A percentile compares a stretch with the other conserved stretches of the same genome.
phyloP scores from a whole-genome alignment of 306 rosid species.

The Sphenostylis stenocarpa region DNA sequence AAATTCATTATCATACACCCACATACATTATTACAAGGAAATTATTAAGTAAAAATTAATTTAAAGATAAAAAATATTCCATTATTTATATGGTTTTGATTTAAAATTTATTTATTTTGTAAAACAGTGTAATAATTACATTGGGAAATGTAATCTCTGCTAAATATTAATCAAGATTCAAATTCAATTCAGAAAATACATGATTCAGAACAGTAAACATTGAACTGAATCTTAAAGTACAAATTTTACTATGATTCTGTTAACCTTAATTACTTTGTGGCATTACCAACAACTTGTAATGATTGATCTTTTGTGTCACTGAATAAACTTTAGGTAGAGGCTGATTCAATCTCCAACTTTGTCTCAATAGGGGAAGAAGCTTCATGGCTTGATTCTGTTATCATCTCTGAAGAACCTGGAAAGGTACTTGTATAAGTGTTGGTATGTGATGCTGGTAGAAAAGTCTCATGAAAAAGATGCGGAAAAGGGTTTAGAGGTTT shows the following conservation, averaged over 20 bases:
- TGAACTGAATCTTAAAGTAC: background rate
- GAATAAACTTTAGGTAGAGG: background rate
- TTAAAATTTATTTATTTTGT: no score
- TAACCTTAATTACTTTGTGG: background rate
- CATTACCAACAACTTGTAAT: background rate
- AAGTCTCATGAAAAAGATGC: background rate
- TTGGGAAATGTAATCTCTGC: background rate
- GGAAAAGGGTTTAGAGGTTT: background rate
- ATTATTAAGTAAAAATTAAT: no score
- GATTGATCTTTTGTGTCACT: background rate
- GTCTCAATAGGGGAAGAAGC: background rate
- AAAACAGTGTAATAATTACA: background rate
- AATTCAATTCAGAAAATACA: background rate
- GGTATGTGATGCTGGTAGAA: background rate
- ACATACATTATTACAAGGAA: no score
- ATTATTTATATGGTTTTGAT: no score
- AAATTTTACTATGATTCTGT: background rate
- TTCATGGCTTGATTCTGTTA: background rate
- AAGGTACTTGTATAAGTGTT: background rate
- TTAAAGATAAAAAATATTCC: no score
- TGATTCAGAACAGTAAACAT: background rate
- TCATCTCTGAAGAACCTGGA: background rate
- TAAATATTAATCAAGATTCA: background rate
- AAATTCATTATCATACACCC: no score
- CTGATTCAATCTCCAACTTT: background rate